Evolutionary conservation across 1,284 basidiomycete species (phyloP), one percentile per base, ranked within the genome.

Genomic region (Neonothopanus nambi): DNA sequence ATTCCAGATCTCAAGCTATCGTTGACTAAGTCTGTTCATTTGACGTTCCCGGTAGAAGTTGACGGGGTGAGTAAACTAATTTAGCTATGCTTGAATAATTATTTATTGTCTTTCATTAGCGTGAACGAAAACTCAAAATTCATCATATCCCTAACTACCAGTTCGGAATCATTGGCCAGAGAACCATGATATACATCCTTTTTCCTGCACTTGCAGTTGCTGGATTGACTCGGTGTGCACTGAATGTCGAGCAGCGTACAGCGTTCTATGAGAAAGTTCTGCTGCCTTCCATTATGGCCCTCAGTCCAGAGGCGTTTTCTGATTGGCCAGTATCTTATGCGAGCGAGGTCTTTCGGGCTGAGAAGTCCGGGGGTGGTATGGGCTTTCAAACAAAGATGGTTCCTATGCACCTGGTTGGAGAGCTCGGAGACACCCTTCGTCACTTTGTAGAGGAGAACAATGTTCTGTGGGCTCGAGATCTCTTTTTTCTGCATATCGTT

Each of bases 121-220:
- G 3, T 21, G 6, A 30, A 21, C 39, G 12, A 63, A 57, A 54
- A 47, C 47, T 55, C 9, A 58, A 58, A 0, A 20, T 67, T 2
- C 67, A 68, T 49, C 55, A 55, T 11, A 58, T 68, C 2, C 67
- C 67, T 1, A 70, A 70, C 47, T 35, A 65, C 2, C 57, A 58
- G 21, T 33, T 68, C 30, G 64, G 44, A 1, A 61, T 61, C 18
- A 67, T 62, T 59, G 58, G 49, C 0, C 38, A 24, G 0, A 60
- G 57, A 20, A 58, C 57, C 26, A 44, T 57, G 24, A 53, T 70
- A 1, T 57, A 60, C 12, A 58, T 61, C 1, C 21, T 67, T 5
- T 52, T 70, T 33, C 63, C 65, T 1, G 57, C 30, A 1, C 59
- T 68, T 1, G 59, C 59, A 23, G 21, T n/a, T n/a, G n/a, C 39